Percentiles rank a stretch among this genome's conserved stretches.
These are phyloP conservation scores for Neocallimastix lanati DNA, from an alignment of 192 early-diverging fungal species.

Conservation along the genomic window DNA sequence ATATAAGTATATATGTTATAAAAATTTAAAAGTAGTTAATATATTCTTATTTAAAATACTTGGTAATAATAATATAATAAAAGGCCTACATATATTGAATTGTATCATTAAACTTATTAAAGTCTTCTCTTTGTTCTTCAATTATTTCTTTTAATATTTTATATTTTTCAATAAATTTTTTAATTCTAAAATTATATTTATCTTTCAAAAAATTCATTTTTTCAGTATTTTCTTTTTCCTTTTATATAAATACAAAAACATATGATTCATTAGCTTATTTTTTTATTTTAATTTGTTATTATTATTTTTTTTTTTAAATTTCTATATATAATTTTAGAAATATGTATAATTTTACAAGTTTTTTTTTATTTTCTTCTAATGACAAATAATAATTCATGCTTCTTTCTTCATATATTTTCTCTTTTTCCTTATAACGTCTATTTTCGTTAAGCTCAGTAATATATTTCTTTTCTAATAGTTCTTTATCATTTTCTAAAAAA, in stretches of 20 bases:
- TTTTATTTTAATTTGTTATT: too few relatives aligned
- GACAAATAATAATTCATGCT: neutral
- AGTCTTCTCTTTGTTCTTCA: neutral
- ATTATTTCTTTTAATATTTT: neutral
- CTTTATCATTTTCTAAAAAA: neutral
- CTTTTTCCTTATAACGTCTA: neutral
- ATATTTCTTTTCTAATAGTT: neutral
- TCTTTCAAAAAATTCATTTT: neutral
- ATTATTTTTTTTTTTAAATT: too few relatives aligned
- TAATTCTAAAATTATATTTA: neutral
- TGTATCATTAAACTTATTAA: neutral
- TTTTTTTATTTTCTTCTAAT: neutral
- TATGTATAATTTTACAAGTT: neutral
- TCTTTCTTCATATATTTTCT: neutral
- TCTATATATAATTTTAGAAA: too few relatives aligned
- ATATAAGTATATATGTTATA: too few relatives aligned
- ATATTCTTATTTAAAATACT: too few relatives aligned
- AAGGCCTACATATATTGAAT: neutral
- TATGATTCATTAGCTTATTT: too few relatives aligned
- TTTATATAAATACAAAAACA: too few relatives aligned
- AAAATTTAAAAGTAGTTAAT: too few relatives aligned
- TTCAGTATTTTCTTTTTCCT: neutral
- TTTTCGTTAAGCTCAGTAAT: neutral
- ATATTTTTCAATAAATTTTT: neutral
- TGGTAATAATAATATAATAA: too few relatives aligned